Base-by-base conservation (phyloP, 2,329 filamentous ascomycete species). In the Penicillium sp. region DNA sequence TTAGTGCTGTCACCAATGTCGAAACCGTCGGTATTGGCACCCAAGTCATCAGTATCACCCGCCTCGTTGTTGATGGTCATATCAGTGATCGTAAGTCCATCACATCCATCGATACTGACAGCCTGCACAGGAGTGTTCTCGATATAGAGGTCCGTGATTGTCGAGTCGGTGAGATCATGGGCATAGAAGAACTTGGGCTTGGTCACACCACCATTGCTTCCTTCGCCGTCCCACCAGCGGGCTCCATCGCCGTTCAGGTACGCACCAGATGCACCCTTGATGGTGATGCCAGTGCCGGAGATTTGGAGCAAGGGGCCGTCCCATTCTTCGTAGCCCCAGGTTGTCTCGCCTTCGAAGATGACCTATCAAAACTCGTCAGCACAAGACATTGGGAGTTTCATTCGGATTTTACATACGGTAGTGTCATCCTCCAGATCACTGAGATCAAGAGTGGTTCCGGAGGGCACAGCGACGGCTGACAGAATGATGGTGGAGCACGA, bases 131-230 rank as follows among this genome's bases (percentile, higher is more conserved):
- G 72, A 8, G 70, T 73, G 53, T 75, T 74, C 55, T 69, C 51
- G 53, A 75, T 66, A 35, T 68, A 63, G 3, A 75, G 60, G 7
- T 68, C 63, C 8, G 55, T 68, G 62, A 74, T 74, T 14, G 59
- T 66, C 13, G 71, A 73, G 2, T 62, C 55, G 25, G 60, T 66
- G 21, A 75, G 63, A 31, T 63, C 60, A 51, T 73, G 72, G 8
- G 79, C 80, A 58, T 72, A 78, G 78, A 87, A 86, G 75, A 88
- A 85, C 77, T 87, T 84, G 62, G 86, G 86, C 80, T 89, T 88
- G 25, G 72, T 83, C 73, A 81, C 81, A 68, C 85, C 85, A 27
- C 85, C 84, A 67, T 85, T 86, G 66, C 71, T 70, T 35, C 86
- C 86, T 72, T 85, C 63, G 52, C 79, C 77, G 64, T 89, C 86